These are phyloP conservation scores for Atkinsonella texensis DNA, from an alignment of 2,329 filamentous ascomycete genomes.

Conservation along the genomic window DNA sequence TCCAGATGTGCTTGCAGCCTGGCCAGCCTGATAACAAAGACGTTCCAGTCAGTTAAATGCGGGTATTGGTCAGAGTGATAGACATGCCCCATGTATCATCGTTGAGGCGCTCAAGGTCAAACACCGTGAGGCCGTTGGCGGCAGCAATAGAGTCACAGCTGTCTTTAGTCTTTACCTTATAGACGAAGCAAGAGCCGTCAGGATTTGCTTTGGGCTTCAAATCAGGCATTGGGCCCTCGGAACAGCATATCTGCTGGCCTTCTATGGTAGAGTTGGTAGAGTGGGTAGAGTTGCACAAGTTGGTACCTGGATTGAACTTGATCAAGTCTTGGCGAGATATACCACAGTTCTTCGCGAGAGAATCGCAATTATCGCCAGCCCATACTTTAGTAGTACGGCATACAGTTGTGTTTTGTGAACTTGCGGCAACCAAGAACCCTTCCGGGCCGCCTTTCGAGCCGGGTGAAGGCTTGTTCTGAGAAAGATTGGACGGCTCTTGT, in stretches of 20 bases:
- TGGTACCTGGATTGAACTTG: slow-evolving; percentile 18
- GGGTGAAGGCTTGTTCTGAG: not conserved
- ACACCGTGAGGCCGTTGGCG: not conserved
- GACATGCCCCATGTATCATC: not conserved
- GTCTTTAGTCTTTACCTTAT: slow-evolving; percentile 22
- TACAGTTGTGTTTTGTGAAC: not conserved
- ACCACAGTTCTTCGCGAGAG: slow-evolving; percentile 22
- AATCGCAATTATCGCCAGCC: slow-evolving; percentile 21
- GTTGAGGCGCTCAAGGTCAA: not conserved
- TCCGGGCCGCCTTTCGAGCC: not conserved
- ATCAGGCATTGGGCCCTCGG: slow-evolving; percentile 11
- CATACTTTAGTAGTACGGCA: not conserved
- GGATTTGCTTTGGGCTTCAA: slow-evolving; percentile 4
- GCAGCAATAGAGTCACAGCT: slow-evolving; percentile 22
- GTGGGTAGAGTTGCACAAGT: slow-evolving; percentile 15
- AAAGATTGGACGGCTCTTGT: not conserved
- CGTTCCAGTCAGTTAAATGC: not conserved
- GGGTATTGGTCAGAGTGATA: not conserved
- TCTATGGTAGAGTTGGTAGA: slow-evolving; percentile 12
- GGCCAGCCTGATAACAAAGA: not conserved
- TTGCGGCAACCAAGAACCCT: not conserved
- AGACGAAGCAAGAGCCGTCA: slow-evolving; percentile 24
- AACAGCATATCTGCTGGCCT: slow-evolving; percentile 26
- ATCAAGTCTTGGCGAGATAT: slow-evolving; percentile 22
- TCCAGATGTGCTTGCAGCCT: not conserved